Percentiles rank a stretch among this genome's conserved stretches.
These are phyloP conservation scores for Populus davidiana DNA, from an alignment of 345 rosid species.

Conservation along the genomic window DNA sequence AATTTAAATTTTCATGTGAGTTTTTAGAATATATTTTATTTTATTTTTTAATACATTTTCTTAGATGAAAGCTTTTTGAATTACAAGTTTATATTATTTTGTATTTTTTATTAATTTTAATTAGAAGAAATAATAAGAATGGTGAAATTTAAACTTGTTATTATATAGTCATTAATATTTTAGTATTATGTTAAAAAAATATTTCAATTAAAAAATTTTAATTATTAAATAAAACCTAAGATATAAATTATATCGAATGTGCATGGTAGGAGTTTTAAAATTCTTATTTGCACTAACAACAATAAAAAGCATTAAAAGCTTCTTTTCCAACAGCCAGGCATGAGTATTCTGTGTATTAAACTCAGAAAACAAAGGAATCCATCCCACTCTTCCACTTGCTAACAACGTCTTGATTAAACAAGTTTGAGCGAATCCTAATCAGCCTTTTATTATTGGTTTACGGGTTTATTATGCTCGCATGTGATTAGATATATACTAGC, in stretches of 20 bases:
- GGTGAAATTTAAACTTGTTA: no score
- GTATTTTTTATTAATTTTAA: no score
- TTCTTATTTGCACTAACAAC: background rate
- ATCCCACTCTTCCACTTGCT: conserved; percentile 3
- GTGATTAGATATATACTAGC: background rate
- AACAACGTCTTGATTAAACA: background rate
- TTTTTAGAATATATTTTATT: no score
- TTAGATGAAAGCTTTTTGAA: rapidly evolving
- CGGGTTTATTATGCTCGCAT: background rate
- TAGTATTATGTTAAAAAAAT: rapidly evolving
- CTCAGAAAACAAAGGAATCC: conserved; percentile 9
- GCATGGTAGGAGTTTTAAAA: background rate
- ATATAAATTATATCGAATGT: background rate
- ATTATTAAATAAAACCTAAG: no score
- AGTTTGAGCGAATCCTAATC: background rate
- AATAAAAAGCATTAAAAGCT: conserved; percentile 1
- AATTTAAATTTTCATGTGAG: rapidly evolving
- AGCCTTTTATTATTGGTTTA: background rate
- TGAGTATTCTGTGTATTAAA: background rate
- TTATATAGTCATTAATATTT: no score
- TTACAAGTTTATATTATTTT: rapidly evolving
- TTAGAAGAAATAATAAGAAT: no score
- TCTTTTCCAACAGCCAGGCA: conserved; percentile 5
- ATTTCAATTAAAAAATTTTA: no score
- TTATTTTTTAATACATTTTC: rapidly evolving